Evolutionary conservation across 225 moss, liverwort and hornwort species (phyloP), one percentile per base, ranked within the genome.

Genomic region (Takakia lepidozioides): DNA sequence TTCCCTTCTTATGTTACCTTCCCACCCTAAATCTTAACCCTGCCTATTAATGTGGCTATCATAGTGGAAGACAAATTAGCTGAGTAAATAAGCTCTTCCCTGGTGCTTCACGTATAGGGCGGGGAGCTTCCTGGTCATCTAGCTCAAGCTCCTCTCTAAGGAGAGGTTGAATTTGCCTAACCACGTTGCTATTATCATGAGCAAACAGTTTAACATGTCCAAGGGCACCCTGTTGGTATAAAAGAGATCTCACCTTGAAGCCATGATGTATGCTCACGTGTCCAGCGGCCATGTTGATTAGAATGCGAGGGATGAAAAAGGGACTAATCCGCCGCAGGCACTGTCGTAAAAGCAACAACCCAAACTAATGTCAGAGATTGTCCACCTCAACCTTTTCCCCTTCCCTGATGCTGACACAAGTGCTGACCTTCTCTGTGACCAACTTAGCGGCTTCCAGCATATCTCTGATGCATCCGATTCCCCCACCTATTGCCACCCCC

Each of bases 281-380:
- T 37, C 95, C 95, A 59, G 87, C 95, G 60, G 87, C 95, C 95
- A 98, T 98, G 61, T 98, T 98, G 65, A 98, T 98, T 27, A 98
- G 60, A 60, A 98, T 91, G 19, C 91, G 90, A 22, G 91, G 91
- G 39, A 98, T 74, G 59, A 98, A 98, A 65, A 90, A 98, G 22
- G 95, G 95, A 43, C 91, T 98, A 17, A 91, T 62, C 27, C 66
- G 66, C 51, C 78, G 82, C 25, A 98, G 40, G 56, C 80, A 69
- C 91, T 91, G 72, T 48, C 13, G 13, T 7, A 2, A 56, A 22
- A 17, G 21, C 22, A 19, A 53, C 20, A 13, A 21, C 14, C n/a
- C 19, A 53, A 15, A 38, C 43, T 16, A 25, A 49, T 24, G 18
- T 24, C 55, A 41, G 52, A 43, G 20, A 29, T 25, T 25, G 27